Evolutionary conservation across 2,329 filamentous ascomycete species (phyloP).

Genomic region (Eutypella sp.): DNA sequence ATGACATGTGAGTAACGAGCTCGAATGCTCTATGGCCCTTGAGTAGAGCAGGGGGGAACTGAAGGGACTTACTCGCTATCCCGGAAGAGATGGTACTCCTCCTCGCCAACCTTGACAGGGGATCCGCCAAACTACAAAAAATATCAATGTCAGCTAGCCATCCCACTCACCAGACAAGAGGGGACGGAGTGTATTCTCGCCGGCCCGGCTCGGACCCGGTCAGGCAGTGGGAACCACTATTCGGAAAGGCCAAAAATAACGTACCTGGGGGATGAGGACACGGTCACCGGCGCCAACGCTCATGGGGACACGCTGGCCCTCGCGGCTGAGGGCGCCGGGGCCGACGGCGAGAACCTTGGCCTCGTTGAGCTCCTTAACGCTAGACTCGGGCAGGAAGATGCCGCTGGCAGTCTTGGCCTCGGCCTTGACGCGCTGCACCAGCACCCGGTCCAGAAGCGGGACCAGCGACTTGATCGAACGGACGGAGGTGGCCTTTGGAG

Average conservation of each 20-base stretch:
- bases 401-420: conserved; percentile 94
- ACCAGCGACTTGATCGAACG: conserved; percentile 93
- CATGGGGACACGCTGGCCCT: conserved; percentile 82
- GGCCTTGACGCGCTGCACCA: conserved; percentile 96
- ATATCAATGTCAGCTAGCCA: conserved; percentile 9
- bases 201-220: too few species aligned
- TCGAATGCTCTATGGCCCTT: too few species aligned
- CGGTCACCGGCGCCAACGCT: conserved; percentile 81
- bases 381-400: conserved; percentile 96
- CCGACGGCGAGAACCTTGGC: conserved; percentile 94
- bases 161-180: too few species aligned
- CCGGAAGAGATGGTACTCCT: conserved; percentile 93
- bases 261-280: conserved; percentile 91
- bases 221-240: too few species aligned
- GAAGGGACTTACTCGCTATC: conserved; percentile 82
- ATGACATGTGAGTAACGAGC: conserved; percentile 12
- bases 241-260: too few species aligned
- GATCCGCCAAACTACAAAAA: conserved; percentile 75
- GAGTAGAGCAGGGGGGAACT: too few species aligned
- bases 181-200: too few species aligned
- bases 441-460: conserved; percentile 94
- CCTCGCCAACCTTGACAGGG: conserved; percentile 94
- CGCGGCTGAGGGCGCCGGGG: conserved; percentile 79
- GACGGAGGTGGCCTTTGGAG: conserved; percentile 61
- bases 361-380: conserved; percentile 97